Base-by-base conservation (phyloP, 2,329 filamentous ascomycete genomes). In the Cladophialophora bantiana region DNA sequence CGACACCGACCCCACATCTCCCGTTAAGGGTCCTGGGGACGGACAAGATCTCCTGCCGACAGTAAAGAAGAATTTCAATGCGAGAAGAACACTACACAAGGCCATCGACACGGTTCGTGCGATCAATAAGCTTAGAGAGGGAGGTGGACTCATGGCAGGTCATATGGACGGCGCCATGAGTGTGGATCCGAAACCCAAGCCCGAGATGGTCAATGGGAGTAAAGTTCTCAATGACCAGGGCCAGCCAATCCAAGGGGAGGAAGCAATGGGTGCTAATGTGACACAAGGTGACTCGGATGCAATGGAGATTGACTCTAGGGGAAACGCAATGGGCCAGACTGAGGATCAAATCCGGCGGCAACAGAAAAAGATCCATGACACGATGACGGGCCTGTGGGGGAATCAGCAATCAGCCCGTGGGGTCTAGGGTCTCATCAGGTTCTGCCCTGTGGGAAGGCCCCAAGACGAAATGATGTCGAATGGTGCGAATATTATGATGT, bases 31-130 rank as follows among this genome's bases (percentile, higher is more conserved):
- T 55, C 66, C 74, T 35, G 77, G 78, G 53, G 76, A 78, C 4
- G 79, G 78, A 31, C 55, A 84, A 71, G 88, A 90, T 77, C 78
- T 90, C 35, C 77, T 90, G 56, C 88, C 88, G 1, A 88, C 84
- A 0, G 85, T 90, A 69, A 89, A 89, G 83, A 89, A 89, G 83
- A 90, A 90, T 75, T 90, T 90, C 81, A 90, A 90, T 70, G 88
- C 88, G 1, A 79, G 88, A 2, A 80, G 87, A 50, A 89, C 87
- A 12, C 79, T 90, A 40, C 88, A 90, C 77, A 88, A 88, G 65
- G 88, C 88, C 15, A 90, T 90, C 72, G 88, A 90, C 75, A 89
- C 88, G 0, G 88, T 90, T 36, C 82, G 88, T 31, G 88, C 88
- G 2, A 90, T 90, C 76, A 90, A 90, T 74, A 89, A 90, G 76